Evolutionary conservation across 139 green algal genomes (phyloP).

Genomic region (Chlamydomonas schloesseri): DNA sequence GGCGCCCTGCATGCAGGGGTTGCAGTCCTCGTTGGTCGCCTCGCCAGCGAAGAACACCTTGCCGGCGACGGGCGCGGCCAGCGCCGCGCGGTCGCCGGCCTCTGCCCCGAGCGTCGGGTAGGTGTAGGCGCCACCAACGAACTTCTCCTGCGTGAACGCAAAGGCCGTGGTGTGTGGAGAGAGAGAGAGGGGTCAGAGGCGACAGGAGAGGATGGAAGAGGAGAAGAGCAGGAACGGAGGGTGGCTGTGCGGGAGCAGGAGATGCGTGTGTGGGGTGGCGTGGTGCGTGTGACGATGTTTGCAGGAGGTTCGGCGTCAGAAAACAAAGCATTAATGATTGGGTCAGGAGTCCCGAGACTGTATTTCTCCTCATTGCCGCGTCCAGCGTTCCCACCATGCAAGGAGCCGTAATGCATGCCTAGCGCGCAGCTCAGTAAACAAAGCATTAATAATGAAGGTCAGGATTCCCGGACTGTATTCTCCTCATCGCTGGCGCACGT

Average conservation of each 20-base stretch:
- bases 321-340: not conserved
- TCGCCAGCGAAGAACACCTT: conserved; percentile 89
- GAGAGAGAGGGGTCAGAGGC: too few species aligned
- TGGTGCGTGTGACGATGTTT: not conserved
- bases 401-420: too few species aligned
- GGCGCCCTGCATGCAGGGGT: conserved; percentile 79
- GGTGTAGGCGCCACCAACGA: conserved; percentile 81
- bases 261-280: not conserved
- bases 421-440: conserved; percentile 27
- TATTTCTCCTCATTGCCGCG: not conserved
- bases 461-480: conserved; percentile 4
- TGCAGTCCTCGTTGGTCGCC: conserved; percentile 79
- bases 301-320: not conserved
- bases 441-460: conserved; percentile 33
- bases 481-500: not conserved
- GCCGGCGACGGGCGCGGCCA: conserved; percentile 69
- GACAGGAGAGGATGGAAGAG: too few species aligned
- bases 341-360: not conserved
- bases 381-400: too few species aligned
- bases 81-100: conserved; percentile 63
- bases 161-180: too few species aligned
- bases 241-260: not conserved
- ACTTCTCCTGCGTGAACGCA: conserved; percentile 53
- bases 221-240: too few species aligned
- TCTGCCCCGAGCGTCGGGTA: conserved; percentile 74